Evolutionary conservation across 2,329 filamentous ascomycete species (phyloP), one percentile per base, ranked within the genome.

Genomic region (Cladobotryum protrusum): DNA sequence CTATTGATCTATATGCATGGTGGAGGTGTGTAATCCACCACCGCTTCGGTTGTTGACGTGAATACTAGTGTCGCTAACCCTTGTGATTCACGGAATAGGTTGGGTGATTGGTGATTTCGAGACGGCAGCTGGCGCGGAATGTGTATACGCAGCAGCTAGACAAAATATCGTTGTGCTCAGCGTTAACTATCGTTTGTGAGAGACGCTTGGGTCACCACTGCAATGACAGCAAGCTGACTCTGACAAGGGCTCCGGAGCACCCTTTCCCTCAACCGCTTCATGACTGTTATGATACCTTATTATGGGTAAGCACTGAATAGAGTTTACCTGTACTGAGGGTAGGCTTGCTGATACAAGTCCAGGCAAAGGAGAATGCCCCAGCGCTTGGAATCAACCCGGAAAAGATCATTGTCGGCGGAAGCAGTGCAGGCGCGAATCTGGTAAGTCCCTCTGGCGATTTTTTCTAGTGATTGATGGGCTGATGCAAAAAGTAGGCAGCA

Each of bases 341-440:
- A n/a, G n/a, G n/a, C n/a, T n/a, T n/a, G n/a, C n/a, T n/a, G n/a
- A n/a, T n/a, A n/a, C n/a, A n/a, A n/a, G n/a, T 29, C 24, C 7
- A 29, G 24, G 24, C 17, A 15, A 41, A 41, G 37, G 19, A 41
- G 37, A 41, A 41, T 17, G 17, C 17, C 7, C 4, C 5, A 14
- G 19, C 18, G 37, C 61, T 71, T 1, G 62, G 62, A n/a, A 56
- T 61, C 24, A 53, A 69, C 52, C 57, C 64, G 0, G 61, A 67
- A 40, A 65, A 61, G 49, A 65, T 69, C 18, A 63, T 71, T 40
- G 50, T 71, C 19, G 58, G 57, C 5, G 68, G 69, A 18, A 62
- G 63, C 20, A 69, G 66, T 49, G 66, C 67, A 1, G 68, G 69
- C 13, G 65, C 55, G 15, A 66, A 66, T 32, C 54, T 70, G 12